Evolutionary conservation across 139 green algal species (phyloP).

Genomic region (Picochlorum sp.): DNA sequence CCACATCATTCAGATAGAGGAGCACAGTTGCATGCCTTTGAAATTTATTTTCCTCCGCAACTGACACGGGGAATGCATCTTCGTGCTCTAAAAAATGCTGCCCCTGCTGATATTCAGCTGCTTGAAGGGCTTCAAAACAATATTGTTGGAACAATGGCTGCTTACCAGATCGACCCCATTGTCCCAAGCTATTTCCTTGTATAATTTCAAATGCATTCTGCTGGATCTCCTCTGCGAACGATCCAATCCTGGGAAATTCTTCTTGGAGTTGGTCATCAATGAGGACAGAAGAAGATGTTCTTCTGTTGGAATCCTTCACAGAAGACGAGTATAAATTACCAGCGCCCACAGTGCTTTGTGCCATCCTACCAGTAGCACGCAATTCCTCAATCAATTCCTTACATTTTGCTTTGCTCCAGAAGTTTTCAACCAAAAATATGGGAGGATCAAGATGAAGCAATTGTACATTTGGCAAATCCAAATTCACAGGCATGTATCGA

Average conservation of each 20-base stretch:
- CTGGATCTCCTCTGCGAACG: conserved; percentile 15
- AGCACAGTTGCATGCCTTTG: conserved; percentile 67
- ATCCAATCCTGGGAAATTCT: conserved; percentile 4
- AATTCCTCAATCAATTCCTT: conserved; percentile 11
- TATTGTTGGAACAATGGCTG: conserved; percentile 45
- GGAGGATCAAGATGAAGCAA: conserved; percentile 54
- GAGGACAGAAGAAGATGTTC: conserved; percentile 35
- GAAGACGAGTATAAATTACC: not conserved
- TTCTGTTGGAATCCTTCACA: conserved; percentile 9
- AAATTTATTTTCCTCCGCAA: conserved; percentile 57
- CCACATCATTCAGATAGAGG: conserved; percentile 61
- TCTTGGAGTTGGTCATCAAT: conserved; percentile 19
- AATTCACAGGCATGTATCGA: conserved; percentile 41
- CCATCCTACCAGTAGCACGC: conserved; percentile 1
- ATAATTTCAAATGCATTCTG: conserved; percentile 30
- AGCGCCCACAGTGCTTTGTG: not conserved
- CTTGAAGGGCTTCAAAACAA: conserved; percentile 55
- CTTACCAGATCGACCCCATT: conserved; percentile 35
- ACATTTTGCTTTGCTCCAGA: conserved; percentile 37
- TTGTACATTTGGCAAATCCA: conserved; percentile 37
- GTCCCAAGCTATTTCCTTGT: not conserved
- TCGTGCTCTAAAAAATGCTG: conserved; percentile 65
- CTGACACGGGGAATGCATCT: conserved; percentile 50
- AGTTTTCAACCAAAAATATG: conserved; percentile 41
- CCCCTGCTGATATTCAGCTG: conserved; percentile 45